These are phyloP conservation scores for Massariosphaeria phaeospora DNA, from an alignment of 495 filamentous ascomycete genomes.

Conservation along the genomic window DNA sequence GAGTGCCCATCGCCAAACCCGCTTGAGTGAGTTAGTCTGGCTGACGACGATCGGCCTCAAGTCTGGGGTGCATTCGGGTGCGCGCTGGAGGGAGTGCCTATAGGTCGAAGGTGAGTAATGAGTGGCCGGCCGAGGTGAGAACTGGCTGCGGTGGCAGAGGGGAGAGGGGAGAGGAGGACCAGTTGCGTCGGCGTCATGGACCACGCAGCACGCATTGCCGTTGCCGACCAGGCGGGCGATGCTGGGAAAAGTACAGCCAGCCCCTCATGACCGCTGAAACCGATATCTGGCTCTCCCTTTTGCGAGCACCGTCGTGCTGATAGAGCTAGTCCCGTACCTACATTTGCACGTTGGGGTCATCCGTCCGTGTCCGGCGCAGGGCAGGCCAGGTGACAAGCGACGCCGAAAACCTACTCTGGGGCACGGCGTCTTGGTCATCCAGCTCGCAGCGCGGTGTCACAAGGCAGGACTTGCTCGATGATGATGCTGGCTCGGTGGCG, in stretches of 20 bases:
- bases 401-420: neutral
- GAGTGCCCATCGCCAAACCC: neutral
- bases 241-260: conserved; percentile 13
- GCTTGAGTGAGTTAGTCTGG: neutral
- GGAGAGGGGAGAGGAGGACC: conserved; percentile 1
- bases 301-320: neutral
- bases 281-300: conserved; percentile 14
- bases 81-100: neutral
- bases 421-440: neutral
- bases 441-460: conserved; percentile 11
- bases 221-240: neutral
- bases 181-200: neutral
- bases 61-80: conserved; percentile 6
- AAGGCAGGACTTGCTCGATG: conserved; percentile 2
- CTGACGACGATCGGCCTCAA: conserved; percentile 13
- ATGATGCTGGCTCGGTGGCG: no score
- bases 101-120: neutral
- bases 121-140: no score
- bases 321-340: conserved; percentile 23
- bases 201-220: neutral
- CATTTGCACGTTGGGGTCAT: conserved; percentile 23
- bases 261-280: conserved; percentile 14
- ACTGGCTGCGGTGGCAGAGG: neutral
- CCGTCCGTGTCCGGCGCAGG: conserved; percentile 28
- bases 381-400: conserved; percentile 25